A percentile compares a stretch with the other conserved stretches of the same genome.
Conservation (phyloP, 1,139 yeast species). For the Meyerozyma carpophila region DNA sequence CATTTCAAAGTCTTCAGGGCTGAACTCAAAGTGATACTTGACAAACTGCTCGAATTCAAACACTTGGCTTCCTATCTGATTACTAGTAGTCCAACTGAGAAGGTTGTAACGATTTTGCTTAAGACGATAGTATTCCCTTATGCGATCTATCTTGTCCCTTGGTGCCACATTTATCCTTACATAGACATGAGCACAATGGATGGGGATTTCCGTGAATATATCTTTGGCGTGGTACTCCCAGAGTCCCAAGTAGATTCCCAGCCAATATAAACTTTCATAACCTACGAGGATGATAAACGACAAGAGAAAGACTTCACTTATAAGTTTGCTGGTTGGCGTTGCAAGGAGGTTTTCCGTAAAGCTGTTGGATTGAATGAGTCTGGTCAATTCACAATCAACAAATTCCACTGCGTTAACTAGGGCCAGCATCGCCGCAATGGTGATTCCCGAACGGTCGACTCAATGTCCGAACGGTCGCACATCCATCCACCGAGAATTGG, state of each 20-base stretch:
- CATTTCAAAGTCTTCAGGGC: constrained; percentile 69
- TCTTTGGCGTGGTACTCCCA: constrained; percentile 65
- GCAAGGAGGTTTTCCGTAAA: constrained; percentile 26
- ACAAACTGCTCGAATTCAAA: constrained; percentile 34
- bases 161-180: constrained; percentile 43
- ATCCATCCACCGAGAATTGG: too few relatives aligned
- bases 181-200: constrained; percentile 72
- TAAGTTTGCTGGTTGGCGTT: constrained; percentile 26
- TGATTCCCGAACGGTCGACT: neutral
- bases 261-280: constrained; percentile 43
- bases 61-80: constrained; percentile 15
- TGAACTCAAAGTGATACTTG: constrained; percentile 67
- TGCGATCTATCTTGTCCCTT: constrained; percentile 11
- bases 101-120: constrained; percentile 23
- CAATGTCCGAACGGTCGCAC: too few relatives aligned
- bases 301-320: constrained; percentile 39
- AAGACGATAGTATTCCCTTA: constrained; percentile 24
- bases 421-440: neutral
- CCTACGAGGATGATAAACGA: constrained; percentile 26
- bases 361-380: constrained; percentile 8
- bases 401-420: neutral
- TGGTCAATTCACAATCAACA: neutral
- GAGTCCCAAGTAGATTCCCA: constrained; percentile 42
- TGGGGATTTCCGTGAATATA: constrained; percentile 63
- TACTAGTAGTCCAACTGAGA: constrained; percentile 12